These are phyloP conservation scores for Przewalskia tangutica DNA, from an alignment of 257 asterid genomes.

Conservation along the genomic window DNA sequence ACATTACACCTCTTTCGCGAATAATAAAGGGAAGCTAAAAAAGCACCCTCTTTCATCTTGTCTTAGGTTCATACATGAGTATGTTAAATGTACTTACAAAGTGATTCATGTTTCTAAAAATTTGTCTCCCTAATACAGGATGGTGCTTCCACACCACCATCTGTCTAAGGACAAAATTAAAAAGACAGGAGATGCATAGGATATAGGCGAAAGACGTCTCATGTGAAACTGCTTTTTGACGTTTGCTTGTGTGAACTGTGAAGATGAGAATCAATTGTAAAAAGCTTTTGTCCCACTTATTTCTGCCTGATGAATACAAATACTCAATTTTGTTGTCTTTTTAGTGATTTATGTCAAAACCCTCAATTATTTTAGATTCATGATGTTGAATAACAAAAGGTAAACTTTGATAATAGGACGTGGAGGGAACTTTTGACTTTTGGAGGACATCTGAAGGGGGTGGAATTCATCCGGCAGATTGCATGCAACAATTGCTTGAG, in stretches of 20 bases:
- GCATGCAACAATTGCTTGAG: constrained; percentile 91
- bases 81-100: not conserved
- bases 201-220: not conserved
- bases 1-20: not conserved
- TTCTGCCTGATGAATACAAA: not conserved
- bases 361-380: not conserved
- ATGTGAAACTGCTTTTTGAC: not conserved
- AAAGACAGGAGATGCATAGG: not conserved
- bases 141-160: not conserved
- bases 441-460: constrained; percentile 62
- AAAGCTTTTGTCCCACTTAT: not conserved
- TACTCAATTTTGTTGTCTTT: not conserved
- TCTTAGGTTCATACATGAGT: not conserved
- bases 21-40: not conserved
- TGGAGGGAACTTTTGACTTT: constrained; percentile 48
- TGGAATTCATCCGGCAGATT: constrained; percentile 62
- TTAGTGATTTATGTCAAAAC: not conserved
- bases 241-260: not conserved
- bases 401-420: constrained; percentile 39
- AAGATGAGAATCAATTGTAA: not conserved
- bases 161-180: not conserved
- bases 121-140: not conserved
- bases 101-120: not conserved
- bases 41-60: not conserved
- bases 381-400: not conserved